Base-by-base conservation (phyloP, 768 basidiomycete species). In the Tubosaeta brunneosetosa region DNA sequence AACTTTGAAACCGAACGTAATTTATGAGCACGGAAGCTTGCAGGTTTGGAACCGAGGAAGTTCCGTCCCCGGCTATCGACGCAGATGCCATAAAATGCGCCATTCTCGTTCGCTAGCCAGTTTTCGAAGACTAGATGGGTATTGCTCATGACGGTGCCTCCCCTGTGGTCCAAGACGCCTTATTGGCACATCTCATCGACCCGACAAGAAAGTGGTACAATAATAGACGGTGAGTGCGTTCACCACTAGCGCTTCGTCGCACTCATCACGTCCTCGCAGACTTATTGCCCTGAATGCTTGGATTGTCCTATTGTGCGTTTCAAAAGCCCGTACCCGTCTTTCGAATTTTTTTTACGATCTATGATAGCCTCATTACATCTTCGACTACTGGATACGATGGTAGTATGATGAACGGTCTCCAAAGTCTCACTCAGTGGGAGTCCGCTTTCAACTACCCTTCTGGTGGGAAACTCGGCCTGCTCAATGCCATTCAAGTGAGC, bases 341-440 rank as follows among this genome's bases (percentile, higher is more conserved):
- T 9, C n/a, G n/a, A 37, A 14, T 6, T 36, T 29, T 47, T 12
- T 36, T 29, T 29, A 44, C 52, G 2, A 12, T 40, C 6, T 11
- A 48, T 22, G 47, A 25, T 50, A 84, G 83, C 41, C 78, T 88
- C 56, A 85, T 87, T 64, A 86, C 85, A 12, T 86, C 85, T 16
- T 84, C 84, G 11, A 85, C 82, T 34, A 86, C 83, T 64, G 86
- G 86, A 52, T 88, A 83, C 61, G 86, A 88, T 63, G 85, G 84
- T 51, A 82, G 80, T 66, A 82, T 88, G 81, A 86, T 87, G 85
- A 87, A 89, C 65, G 84, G 84, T 64, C 73, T 90, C 41, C 87
- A 90, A 66, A 82, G 83, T 46, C 73, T 88, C 55, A 56, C 69
- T n/a, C 79, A 83, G 56, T 91, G 88, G 88, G 66, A 74, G 43